Percentiles rank a stretch among this genome's conserved stretches.
Conservation (phyloP, 768 basidiomycete genomes). For the Tylopilus sp. region DNA sequence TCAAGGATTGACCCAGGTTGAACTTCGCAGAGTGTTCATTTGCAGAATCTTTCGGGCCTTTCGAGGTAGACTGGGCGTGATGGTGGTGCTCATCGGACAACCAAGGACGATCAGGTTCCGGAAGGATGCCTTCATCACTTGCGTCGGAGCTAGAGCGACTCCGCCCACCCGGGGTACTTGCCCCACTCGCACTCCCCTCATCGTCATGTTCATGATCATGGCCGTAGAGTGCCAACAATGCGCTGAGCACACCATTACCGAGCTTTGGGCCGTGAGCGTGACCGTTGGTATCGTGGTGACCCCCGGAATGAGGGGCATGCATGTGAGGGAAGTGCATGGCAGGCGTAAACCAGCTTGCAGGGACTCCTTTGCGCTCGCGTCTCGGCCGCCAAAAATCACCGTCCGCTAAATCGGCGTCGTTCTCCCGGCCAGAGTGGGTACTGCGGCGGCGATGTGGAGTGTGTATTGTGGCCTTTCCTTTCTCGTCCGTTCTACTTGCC, state of each 20-base stretch:
- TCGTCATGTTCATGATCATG: conserved; percentile 30
- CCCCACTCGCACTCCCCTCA: conserved; percentile 20
- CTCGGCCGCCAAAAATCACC: conserved; percentile 6
- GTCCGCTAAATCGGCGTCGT: conserved; percentile 3
- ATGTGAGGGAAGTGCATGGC: conserved; percentile 1
- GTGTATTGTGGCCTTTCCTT: conserved; percentile 9
- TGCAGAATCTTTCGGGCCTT: background rate
- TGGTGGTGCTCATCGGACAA: conserved; percentile 6
- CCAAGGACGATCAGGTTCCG: conserved; percentile 22
- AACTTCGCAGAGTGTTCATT: conserved; percentile 1
- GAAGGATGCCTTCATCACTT: conserved; percentile 18
- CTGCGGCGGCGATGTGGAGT: background rate
- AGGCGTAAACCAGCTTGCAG: conserved; percentile 15
- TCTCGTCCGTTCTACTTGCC: background rate
- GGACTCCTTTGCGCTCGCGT: conserved; percentile 16
- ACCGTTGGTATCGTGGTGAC: conserved; percentile 3
- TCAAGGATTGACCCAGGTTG: conserved; percentile 18
- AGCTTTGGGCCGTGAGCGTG: conserved; percentile 11
- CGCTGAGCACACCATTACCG: conserved; percentile 58
- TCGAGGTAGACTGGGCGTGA: conserved; percentile 1
- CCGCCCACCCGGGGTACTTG: conserved; percentile 15
- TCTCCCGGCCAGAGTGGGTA: conserved; percentile 9
- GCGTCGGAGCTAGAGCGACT: conserved; percentile 23
- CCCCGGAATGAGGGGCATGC: conserved; percentile 4
- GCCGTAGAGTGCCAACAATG: conserved; percentile 61